Evolutionary conservation across 2,329 filamentous ascomycete genomes (phyloP).

Genomic region (Elsinoe perseae): DNA sequence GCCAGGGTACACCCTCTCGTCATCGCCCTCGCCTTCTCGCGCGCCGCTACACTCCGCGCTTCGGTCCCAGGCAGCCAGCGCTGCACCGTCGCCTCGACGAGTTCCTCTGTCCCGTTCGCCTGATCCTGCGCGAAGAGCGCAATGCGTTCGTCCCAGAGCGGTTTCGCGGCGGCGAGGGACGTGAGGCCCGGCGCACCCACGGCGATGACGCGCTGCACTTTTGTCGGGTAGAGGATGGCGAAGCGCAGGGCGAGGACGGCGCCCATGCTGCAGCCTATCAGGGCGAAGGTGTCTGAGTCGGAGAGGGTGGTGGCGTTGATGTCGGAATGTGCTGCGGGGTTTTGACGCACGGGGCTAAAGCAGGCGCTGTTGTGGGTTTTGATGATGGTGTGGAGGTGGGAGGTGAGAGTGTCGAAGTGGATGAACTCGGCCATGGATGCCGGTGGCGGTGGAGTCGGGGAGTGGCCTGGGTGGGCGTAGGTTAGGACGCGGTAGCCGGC

Average conservation of each 20-base stretch:
- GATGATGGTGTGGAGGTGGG: constrained; percentile 23
- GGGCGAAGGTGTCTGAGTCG: constrained; percentile 19
- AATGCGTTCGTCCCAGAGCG: constrained; percentile 24
- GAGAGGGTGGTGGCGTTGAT: constrained; percentile 14
- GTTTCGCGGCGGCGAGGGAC: constrained; percentile 18
- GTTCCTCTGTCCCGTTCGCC: constrained; percentile 16
- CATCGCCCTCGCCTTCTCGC: constrained; percentile 21
- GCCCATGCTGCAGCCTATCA: constrained; percentile 27
- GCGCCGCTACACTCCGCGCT: constrained; percentile 19
- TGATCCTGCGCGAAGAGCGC: constrained; percentile 21
- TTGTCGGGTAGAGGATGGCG: constrained; percentile 23
- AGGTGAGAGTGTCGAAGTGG: constrained; percentile 24
- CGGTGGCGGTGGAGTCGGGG: constrained; percentile 21
- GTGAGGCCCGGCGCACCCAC: constrained; percentile 25
- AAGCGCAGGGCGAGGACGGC: constrained; percentile 25
- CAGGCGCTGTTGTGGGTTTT: neutral
- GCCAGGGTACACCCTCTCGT: constrained; percentile 22
- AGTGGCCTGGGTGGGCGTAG: constrained; percentile 27
- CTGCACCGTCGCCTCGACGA: constrained; percentile 22
- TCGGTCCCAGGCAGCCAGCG: constrained; percentile 24
- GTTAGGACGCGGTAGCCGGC: constrained; percentile 25
- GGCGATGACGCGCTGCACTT: constrained; percentile 22
- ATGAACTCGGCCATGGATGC: constrained; percentile 12
- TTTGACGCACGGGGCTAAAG: constrained; percentile 14
- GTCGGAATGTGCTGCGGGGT: neutral